Percentiles rank a stretch among this genome's conserved stretches.
phyloP scores from a whole-genome alignment of 2,329 filamentous ascomycete genomes.

The Laburnicola sp. region DNA sequence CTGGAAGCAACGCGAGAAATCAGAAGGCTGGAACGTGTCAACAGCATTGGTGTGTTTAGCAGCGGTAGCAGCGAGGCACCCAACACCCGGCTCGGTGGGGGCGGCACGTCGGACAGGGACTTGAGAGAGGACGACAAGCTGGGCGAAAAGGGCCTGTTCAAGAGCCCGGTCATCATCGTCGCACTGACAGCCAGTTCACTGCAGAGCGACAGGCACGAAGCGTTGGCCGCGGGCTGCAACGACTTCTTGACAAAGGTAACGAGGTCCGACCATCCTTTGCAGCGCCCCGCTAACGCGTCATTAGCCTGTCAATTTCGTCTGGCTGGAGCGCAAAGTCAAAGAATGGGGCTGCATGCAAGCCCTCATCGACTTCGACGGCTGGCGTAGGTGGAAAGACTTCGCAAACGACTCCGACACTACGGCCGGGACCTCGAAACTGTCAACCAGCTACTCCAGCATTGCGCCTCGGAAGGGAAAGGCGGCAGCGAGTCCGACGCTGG shows the following conservation, averaged over 20 bases:
- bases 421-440: constrained; percentile 43
- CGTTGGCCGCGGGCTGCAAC: constrained; percentile 92
- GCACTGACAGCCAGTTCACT: constrained; percentile 91
- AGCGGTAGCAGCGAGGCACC: constrained; percentile 51
- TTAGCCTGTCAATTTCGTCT: constrained; percentile 94
- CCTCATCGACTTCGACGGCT: constrained; percentile 96
- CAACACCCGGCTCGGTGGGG: constrained; percentile 41
- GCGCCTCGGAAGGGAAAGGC: constrained; percentile 28
- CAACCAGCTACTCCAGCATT: constrained; percentile 37
- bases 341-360: constrained; percentile 99
- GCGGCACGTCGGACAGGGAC: constrained; percentile 40
- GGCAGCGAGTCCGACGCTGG: constrained; percentile 18
- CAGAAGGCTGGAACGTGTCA: constrained; percentile 81
- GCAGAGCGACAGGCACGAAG: constrained; percentile 93
- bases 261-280: neutral
- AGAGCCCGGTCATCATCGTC: constrained; percentile 96
- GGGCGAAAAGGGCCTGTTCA: constrained; percentile 71
- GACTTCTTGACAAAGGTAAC: constrained; percentile 95
- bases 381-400: constrained; percentile 95
- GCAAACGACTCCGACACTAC: constrained; percentile 40
- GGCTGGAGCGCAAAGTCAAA: constrained; percentile 96
- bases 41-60: constrained; percentile 88
- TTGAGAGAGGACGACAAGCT: constrained; percentile 68
- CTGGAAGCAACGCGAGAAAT: constrained; percentile 96
- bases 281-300: constrained; percentile 20